Conservation (phyloP, 176 grass and related monocot genomes). For the Areca catechu region DNA sequence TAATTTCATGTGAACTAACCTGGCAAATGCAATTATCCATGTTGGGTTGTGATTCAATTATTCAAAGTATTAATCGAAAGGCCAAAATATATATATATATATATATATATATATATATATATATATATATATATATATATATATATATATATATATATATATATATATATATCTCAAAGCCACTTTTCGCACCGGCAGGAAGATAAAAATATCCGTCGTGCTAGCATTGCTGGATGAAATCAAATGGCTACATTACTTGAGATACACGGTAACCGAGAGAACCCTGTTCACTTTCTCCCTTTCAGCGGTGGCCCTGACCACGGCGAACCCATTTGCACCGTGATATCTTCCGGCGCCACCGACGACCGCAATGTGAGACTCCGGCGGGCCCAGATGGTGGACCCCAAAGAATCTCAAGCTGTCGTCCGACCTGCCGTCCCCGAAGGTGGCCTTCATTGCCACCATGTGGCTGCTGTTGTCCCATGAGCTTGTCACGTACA, state of each 20-base stretch:
- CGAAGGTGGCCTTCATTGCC: slow-evolving; percentile 48
- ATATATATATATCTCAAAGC: too few relatives aligned
- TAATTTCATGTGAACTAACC: too few relatives aligned
- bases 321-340: slow-evolving; percentile 36
- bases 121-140: too few relatives aligned
- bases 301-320: slow-evolving; percentile 14
- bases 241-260: slow-evolving; percentile 13
- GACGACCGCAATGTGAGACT: slow-evolving; percentile 62
- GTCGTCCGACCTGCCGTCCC: slow-evolving; percentile 13
- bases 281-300: slow-evolving; percentile 9
- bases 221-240: too few relatives aligned
- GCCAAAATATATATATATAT: too few relatives aligned
- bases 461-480: slow-evolving; percentile 38
- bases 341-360: slow-evolving; percentile 53
- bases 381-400: slow-evolving; percentile 8
- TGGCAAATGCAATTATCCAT: too few relatives aligned
- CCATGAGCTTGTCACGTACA: slow-evolving; percentile 37
- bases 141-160: too few relatives aligned
- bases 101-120: too few relatives aligned
- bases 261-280: slow-evolving; percentile 45
- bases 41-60: too few relatives aligned
- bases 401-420: slow-evolving; percentile 71
- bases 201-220: too few relatives aligned
- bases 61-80: too few relatives aligned
- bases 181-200: too few relatives aligned